A percentile compares a stretch with the other conserved stretches of the same genome.
These are phyloP conservation scores for Panellus pusillus DNA, from an alignment of 768 basidiomycete genomes.

Conservation along the genomic window DNA sequence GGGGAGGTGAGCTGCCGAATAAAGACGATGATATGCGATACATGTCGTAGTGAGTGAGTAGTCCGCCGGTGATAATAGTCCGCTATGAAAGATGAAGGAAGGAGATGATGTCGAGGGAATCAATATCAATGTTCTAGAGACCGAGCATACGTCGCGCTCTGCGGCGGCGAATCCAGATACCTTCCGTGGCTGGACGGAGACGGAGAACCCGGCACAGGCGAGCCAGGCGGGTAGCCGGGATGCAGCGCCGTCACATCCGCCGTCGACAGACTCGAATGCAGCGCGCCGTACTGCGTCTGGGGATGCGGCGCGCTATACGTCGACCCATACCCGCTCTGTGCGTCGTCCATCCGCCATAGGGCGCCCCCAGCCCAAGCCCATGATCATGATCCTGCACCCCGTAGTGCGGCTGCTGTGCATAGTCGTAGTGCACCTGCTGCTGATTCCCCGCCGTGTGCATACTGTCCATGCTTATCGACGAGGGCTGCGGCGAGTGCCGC, in stretches of 20 bases:
- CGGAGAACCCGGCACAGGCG: neutral
- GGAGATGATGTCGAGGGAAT: too few species aligned
- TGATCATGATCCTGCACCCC: too few species aligned
- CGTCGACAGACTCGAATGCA: slow-evolving; percentile 9
- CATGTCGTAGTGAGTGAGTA: too few species aligned
- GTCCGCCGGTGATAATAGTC: too few species aligned
- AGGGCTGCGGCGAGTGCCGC: slow-evolving; percentile 1
- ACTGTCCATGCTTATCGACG: slow-evolving; percentile 13
- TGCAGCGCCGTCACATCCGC: slow-evolving; percentile 7
- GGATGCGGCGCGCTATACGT: neutral
- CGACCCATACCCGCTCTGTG: neutral
- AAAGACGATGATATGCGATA: too few species aligned
- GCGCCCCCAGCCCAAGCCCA: too few species aligned
- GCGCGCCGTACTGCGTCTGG: slow-evolving; percentile 7
- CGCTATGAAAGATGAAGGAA: too few species aligned
- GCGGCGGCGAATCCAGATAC: slow-evolving; percentile 3
- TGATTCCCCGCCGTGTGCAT: slow-evolving; percentile 7
- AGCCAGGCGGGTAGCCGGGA: neutral
- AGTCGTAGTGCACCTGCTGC: slow-evolving; percentile 17
- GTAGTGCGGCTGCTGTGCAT: neutral
- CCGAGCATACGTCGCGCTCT: neutral
- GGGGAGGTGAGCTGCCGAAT: too few species aligned
- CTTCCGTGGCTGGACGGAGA: neutral
- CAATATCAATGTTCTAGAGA: too few species aligned
- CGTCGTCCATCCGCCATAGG: neutral